Conservation (phyloP, 495 filamentous ascomycete species). For the Halenospora varia region DNA sequence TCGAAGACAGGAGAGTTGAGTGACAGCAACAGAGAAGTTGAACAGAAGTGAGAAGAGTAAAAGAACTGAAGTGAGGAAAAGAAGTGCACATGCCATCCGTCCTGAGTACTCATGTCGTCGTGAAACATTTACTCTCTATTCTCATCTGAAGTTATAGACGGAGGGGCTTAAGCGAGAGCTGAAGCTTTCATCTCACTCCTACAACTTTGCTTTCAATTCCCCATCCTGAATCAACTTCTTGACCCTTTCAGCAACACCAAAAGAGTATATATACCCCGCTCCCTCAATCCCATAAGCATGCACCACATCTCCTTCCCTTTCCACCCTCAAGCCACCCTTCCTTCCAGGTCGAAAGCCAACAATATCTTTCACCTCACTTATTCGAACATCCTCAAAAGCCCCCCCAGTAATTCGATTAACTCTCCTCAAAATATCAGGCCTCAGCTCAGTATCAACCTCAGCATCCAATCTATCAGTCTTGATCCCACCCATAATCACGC, state of each 20-base stretch:
- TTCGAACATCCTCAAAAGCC: slow-evolving; percentile 14
- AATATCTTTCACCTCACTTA: slow-evolving; percentile 19
- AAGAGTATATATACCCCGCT: slow-evolving; percentile 31
- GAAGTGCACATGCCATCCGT: too few species aligned
- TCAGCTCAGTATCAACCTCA: slow-evolving; percentile 18
- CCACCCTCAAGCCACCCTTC: slow-evolving; percentile 30
- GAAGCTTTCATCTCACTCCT: background rate
- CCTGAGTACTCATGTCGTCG: too few species aligned
- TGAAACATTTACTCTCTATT: too few species aligned
- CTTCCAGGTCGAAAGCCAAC: slow-evolving; percentile 28
- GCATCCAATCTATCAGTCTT: slow-evolving; percentile 34
- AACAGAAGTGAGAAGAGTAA: too few species aligned
- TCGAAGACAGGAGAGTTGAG: too few species aligned
- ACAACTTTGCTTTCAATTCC: slow-evolving; percentile 1
- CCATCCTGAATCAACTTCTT: slow-evolving; percentile 7
- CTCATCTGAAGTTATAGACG: background rate
- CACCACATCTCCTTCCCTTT: slow-evolving; percentile 28
- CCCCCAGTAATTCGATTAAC: slow-evolving; percentile 17
- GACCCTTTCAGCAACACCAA: slow-evolving; percentile 26
- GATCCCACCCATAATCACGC: slow-evolving; percentile 43
- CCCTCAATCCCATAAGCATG: slow-evolving; percentile 33
- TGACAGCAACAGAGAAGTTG: too few species aligned
- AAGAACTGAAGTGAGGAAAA: too few species aligned
- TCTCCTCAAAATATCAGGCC: slow-evolving; percentile 19
- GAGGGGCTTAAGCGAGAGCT: background rate